Evolutionary conservation across 495 filamentous ascomycete genomes (phyloP), one percentile per base, ranked within the genome.

Genomic region (Parachaetomium inaequale): DNA sequence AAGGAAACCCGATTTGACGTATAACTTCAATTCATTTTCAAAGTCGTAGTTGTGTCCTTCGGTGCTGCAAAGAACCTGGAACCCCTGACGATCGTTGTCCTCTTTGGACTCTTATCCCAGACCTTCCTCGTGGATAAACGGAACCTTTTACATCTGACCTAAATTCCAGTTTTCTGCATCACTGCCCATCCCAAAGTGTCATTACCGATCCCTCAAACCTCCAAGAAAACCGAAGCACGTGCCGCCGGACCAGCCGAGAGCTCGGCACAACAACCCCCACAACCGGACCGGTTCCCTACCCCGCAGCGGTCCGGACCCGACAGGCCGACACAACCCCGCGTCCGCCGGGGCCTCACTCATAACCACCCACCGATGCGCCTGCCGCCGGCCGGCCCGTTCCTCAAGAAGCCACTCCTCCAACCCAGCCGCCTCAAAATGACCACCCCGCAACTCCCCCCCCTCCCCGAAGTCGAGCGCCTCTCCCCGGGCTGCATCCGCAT

Each of bases 401-500:
- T 49, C n/a, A n/a, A n/a, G 23, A n/a, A 55, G 17, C 34, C 36
- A 40, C 36, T 40, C 36, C 36, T 17, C 12, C 34, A 42, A 42
- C 34, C 7, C 36, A 34, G 21, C 7, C 52, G 11, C 19, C 34
- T 10, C 42, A 36, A 49, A 43, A 21, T 5, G 15, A 17, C 40
- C 36, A 45, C 8, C 53, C 53, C 25, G 11, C 68, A 76, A 54
- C 69, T 81, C 4, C 68, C 73, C 19, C 70, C 79, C 4, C 78
- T 92, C 40, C 82, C 83, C 19, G 87, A 90, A 58, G 77, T 89
- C 43, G 81, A 88, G 68, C 79, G 84, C 50, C 80, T 93, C 43
- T 87, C 85, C 63, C 76, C 85, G 2, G 76, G 78, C 15, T 85
- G 88, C 19, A 86, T 91, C 63, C 81, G 91, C 59, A 87, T 96